phyloP scores from a whole-genome alignment of 257 asterid species.

The Apocynum venetum region DNA sequence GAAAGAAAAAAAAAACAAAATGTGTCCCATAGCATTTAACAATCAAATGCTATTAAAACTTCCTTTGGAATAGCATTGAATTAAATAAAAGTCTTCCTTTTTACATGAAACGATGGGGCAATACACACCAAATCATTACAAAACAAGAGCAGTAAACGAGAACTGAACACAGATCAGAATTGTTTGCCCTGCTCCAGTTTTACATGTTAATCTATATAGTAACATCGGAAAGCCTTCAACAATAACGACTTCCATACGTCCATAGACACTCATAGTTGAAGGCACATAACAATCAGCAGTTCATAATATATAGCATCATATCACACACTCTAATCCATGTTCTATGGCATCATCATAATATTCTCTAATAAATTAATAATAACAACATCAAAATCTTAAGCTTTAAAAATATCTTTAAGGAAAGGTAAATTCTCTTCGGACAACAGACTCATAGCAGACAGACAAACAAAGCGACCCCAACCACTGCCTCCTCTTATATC shows the following conservation, averaged over 20 bases:
- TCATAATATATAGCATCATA: constrained; percentile 16
- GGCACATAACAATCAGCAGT: constrained; percentile 16
- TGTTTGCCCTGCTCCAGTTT: constrained; percentile 10
- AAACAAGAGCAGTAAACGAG: constrained; percentile 9
- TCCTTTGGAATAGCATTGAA: constrained; percentile 10
- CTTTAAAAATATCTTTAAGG: constrained; percentile 15
- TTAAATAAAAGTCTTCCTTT: constrained; percentile 23
- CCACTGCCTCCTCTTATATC: constrained; percentile 10
- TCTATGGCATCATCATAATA: constrained; percentile 16
- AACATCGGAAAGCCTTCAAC: constrained; percentile 9
- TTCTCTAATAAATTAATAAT: constrained; percentile 10
- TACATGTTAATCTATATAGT: constrained; percentile 15
- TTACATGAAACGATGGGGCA: constrained; percentile 21
- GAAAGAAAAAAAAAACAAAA: neutral
- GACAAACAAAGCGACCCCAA: constrained; percentile 9
- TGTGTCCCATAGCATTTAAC: neutral
- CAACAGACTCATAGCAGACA: constrained; percentile 17
- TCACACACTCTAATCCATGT: constrained; percentile 21
- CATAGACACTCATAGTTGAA: constrained; percentile 17
- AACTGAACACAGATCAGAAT: constrained; percentile 5
- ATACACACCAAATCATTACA: constrained; percentile 11
- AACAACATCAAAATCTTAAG: constrained; percentile 12
- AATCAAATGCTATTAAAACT: constrained; percentile 4
- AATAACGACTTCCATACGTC: constrained; percentile 4
- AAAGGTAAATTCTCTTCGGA: constrained; percentile 18